Evolutionary conservation across 1,284 basidiomycete genomes (phyloP), one percentile per base, ranked within the genome.

Genomic region (Leccinum griseonigrum): DNA sequence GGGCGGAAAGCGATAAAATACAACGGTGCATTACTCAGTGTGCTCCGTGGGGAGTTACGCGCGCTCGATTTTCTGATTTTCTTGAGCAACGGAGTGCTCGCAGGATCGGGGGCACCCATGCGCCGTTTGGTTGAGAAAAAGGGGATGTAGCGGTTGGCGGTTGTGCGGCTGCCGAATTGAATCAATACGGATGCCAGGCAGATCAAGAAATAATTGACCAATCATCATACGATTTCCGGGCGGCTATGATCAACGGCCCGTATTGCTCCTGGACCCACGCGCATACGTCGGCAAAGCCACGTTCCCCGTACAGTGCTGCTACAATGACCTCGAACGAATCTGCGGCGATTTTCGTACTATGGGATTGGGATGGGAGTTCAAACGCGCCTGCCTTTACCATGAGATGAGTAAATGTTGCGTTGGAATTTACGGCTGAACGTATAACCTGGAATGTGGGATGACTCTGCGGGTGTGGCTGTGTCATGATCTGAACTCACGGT

Each of bases 311-410:
- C 32, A 70, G 65, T 13, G 71, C 69, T 40, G 71, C 71, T 1
- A 73, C 71, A 7, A 75, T 74, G 38, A 74, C 69, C 55, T 75
- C 72, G 43, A 71, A 72, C 31, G 73, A 71, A 53, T 75, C 71
- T 32, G 71, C 71, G 3, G 34, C 73, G 7, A 58, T 71, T 54
- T 71, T 75, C 11, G 69, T 64, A 18, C 55, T 63, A 54, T 59
- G 63, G 18, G 66, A 62, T 52, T 65, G 63, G 8, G 62, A 61
- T 11, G 62, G 60, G n/a, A 73, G 68, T 10, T 73, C 29, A 43
- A 68, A 74, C 4, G 64, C 69, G 46, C 72, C 70, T 18, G 63
- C 68, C 57, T 71, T 71, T 58, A 59, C 59, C 73, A 74, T 73
- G 29, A 73, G 67, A 18, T 75, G 66, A 36, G 68, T 74, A 60